phyloP scores from a whole-genome alignment of 1,284 basidiomycete species.

The Anthracocystis walkeri region DNA sequence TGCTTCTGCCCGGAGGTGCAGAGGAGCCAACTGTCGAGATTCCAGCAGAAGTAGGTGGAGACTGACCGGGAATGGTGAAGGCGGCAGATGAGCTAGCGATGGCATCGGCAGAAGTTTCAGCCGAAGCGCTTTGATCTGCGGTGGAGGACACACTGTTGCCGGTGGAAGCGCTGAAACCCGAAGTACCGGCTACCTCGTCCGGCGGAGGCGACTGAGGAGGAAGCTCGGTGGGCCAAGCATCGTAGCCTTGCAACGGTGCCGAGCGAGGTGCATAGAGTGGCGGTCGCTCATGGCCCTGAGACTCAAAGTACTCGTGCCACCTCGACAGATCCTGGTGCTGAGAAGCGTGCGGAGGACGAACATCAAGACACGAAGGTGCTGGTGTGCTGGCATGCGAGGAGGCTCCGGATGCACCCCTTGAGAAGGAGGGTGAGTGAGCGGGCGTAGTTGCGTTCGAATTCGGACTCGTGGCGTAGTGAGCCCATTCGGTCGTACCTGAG shows the following conservation, averaged over 20 bases:
- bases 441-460: constrained; percentile 12
- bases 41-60: constrained; percentile 5
- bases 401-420: constrained; percentile 9
- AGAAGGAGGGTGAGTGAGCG: constrained; percentile 17
- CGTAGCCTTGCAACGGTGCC: constrained; percentile 43
- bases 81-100: not conserved
- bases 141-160: constrained; percentile 10
- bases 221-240: constrained; percentile 39
- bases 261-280: constrained; percentile 46
- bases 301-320: constrained; percentile 44
- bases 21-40: constrained; percentile 1
- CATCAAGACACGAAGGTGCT: constrained; percentile 19
- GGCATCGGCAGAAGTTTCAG: constrained; percentile 16
- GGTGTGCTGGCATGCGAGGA: not conserved
- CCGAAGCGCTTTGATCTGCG: constrained; percentile 12
- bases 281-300: constrained; percentile 40
- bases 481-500: constrained; percentile 39
- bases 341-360: constrained; percentile 9
- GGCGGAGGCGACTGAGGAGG: not conserved
- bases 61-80: not conserved
- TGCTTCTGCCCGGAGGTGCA: constrained; percentile 22
- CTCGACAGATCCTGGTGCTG: constrained; percentile 31
- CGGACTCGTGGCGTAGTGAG: constrained; percentile 21
- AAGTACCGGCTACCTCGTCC: not conserved
- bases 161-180: not conserved